A percentile compares a stretch with the other conserved stretches of the same genome.
phyloP scores from a whole-genome alignment of 1,139 yeast genomes.

The Suhomyces bribrorum region DNA sequence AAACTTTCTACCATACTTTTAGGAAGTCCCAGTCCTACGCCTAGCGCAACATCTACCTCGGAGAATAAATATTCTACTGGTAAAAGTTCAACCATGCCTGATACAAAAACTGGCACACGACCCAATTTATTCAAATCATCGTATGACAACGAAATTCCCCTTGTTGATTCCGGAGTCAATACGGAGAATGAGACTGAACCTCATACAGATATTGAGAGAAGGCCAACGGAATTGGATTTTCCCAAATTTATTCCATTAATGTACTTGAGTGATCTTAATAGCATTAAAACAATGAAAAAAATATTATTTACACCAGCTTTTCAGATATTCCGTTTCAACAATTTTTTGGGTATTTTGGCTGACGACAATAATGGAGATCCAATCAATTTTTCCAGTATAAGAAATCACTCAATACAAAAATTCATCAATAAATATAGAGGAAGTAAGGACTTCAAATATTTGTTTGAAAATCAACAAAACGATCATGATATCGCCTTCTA shows the following conservation, averaged over 20 bases:
- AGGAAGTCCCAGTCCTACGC: slow-evolving; percentile 7
- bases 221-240: slow-evolving; percentile 6
- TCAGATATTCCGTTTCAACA: slow-evolving; percentile 36
- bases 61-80: neutral
- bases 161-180: neutral
- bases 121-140: slow-evolving; percentile 9
- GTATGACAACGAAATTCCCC: slow-evolving; percentile 11
- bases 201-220: neutral
- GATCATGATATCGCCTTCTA: slow-evolving; percentile 25
- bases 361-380: slow-evolving; percentile 43
- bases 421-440: slow-evolving; percentile 26
- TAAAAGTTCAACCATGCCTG: no score
- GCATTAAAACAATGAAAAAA: slow-evolving; percentile 23
- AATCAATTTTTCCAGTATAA: slow-evolving; percentile 41
- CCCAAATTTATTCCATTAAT: slow-evolving; percentile 26
- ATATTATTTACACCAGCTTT: slow-evolving; percentile 32
- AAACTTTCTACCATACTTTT: slow-evolving; percentile 19
- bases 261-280: slow-evolving; percentile 30
- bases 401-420: slow-evolving; percentile 40
- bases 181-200: slow-evolving; percentile 3
- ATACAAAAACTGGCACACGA: no score
- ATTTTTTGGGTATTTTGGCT: slow-evolving; percentile 34
- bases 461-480: slow-evolving; percentile 4
- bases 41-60: neutral
- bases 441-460: slow-evolving; percentile 4